Evolutionary conservation across 1,139 yeast genomes (phyloP).

Genomic region (Torulaspora pretoriensis): DNA sequence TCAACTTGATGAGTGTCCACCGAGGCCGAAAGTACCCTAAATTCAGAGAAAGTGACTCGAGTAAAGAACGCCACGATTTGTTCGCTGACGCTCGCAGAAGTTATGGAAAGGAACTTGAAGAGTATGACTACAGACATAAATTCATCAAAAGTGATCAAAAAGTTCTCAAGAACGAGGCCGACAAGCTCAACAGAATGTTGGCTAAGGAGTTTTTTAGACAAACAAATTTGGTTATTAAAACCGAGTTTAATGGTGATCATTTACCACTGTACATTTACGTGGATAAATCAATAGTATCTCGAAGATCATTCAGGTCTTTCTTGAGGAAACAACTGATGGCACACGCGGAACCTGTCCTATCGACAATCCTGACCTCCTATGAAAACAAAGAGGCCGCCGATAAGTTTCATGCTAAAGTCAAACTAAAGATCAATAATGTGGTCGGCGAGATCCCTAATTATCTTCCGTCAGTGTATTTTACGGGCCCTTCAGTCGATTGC

Average conservation of each 20-base stretch:
- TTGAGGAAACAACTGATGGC: constrained; percentile 21
- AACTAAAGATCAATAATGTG: constrained; percentile 15
- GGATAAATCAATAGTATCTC: constrained; percentile 20
- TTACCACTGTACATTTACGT: constrained; percentile 30
- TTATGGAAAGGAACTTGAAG: constrained; percentile 19
- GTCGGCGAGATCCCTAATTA: constrained; percentile 17
- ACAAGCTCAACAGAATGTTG: constrained; percentile 22
- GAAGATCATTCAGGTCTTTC: constrained; percentile 17
- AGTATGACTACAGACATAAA: constrained; percentile 21
- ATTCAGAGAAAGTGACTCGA: neutral
- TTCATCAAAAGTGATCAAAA: constrained; percentile 30
- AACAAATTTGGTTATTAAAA: constrained; percentile 23
- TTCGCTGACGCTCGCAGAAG: constrained; percentile 14
- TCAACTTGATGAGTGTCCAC: constrained; percentile 21
- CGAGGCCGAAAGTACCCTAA: constrained; percentile 1
- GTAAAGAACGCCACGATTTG: constrained; percentile 7
- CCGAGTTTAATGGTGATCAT: constrained; percentile 17
- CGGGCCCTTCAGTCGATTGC: constrained; percentile 26
- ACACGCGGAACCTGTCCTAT: constrained; percentile 25
- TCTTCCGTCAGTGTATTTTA: constrained; percentile 28
- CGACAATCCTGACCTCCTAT: constrained; percentile 21
- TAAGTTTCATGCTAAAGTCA: constrained; percentile 20
- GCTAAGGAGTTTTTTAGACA: constrained; percentile 25
- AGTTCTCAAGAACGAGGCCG: constrained; percentile 21
- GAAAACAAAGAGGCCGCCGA: constrained; percentile 17